Conservation (phyloP, 2,329 filamentous ascomycete species). For the Bretziella fagacearum region DNA sequence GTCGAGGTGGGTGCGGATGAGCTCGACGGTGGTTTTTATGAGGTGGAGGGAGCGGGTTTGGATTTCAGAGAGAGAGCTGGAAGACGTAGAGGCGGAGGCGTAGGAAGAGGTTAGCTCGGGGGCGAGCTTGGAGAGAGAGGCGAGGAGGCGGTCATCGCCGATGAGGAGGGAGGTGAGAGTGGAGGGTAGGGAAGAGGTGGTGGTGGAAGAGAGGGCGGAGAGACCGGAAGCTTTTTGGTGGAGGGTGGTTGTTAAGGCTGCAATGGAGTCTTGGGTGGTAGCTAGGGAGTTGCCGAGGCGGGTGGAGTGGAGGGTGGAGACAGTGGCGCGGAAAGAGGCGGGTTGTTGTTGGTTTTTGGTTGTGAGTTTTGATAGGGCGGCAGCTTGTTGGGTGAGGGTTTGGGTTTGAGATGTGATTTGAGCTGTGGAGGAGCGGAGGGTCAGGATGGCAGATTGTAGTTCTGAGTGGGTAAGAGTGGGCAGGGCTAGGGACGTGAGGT, state of each 20-base stretch:
- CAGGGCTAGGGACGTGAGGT: constrained; percentile 28
- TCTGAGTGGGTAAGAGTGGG: constrained; percentile 39
- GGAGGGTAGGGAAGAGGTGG: background rate
- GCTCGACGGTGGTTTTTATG: constrained; percentile 41
- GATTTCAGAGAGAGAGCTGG: background rate
- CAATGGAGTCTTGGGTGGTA: background rate
- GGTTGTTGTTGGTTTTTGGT: no score
- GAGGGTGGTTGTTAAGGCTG: background rate
- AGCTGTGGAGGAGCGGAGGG: constrained; percentile 46
- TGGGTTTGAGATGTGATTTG: constrained; percentile 48
- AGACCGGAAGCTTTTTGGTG: background rate
- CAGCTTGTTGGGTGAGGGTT: constrained; percentile 42
- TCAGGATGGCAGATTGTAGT: constrained; percentile 41
- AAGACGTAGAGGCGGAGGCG: background rate
- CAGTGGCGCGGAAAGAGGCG: no score
- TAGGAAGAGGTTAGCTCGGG: background rate
- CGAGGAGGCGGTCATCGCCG: background rate
- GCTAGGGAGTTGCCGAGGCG: constrained; percentile 29
- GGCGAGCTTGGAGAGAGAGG: background rate
- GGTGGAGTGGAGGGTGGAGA: no score
- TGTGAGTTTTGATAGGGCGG: constrained; percentile 37
- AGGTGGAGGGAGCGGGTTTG: constrained; percentile 22
- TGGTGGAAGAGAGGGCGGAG: no score
- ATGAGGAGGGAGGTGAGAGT: background rate
- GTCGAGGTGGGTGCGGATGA: constrained; percentile 36